Conservation (phyloP, 768 basidiomycete genomes). For the Plicaturopsis crispa region DNA sequence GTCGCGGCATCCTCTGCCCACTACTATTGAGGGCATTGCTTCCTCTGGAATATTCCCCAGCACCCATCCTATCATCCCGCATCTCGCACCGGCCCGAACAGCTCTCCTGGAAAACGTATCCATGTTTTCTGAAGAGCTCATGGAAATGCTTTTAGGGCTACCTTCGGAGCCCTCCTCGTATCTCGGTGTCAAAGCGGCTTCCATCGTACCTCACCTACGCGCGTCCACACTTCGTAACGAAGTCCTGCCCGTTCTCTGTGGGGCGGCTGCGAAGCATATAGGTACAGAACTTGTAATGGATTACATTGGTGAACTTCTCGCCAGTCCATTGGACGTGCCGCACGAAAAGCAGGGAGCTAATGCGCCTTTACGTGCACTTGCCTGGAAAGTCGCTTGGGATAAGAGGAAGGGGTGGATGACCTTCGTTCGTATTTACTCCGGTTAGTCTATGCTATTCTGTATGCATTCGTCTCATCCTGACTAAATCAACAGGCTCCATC, state of each 20-base stretch:
- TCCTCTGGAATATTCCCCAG: constrained; percentile 37
- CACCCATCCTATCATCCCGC: constrained; percentile 60
- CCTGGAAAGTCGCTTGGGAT: constrained; percentile 90
- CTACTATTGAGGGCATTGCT: constrained; percentile 34
- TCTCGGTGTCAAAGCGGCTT: constrained; percentile 43
- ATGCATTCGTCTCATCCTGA: too few species aligned
- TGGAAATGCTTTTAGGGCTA: constrained; percentile 58
- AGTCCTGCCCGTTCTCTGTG: constrained; percentile 75
- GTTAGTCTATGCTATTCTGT: constrained; percentile 29
- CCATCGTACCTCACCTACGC: constrained; percentile 60
- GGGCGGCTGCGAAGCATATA: constrained; percentile 73
- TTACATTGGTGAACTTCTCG: constrained; percentile 73
- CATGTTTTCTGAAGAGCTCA: constrained; percentile 75
- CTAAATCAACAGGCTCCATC: constrained; percentile 47
- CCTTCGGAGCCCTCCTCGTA: constrained; percentile 57
- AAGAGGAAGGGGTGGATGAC: constrained; percentile 86
- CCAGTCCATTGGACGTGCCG: constrained; percentile 65
- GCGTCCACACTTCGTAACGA: constrained; percentile 55
- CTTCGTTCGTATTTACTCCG: constrained; percentile 84
- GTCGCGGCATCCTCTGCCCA: constrained; percentile 37
- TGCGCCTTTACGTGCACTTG: constrained; percentile 54
- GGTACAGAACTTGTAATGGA: constrained; percentile 79
- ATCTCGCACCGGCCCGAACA: constrained; percentile 59
- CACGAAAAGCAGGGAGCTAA: constrained; percentile 36
- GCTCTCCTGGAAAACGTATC: constrained; percentile 72